Evolutionary conservation across 306 rosid genomes (phyloP).

Genomic region (Arachis hypogaea): DNA sequence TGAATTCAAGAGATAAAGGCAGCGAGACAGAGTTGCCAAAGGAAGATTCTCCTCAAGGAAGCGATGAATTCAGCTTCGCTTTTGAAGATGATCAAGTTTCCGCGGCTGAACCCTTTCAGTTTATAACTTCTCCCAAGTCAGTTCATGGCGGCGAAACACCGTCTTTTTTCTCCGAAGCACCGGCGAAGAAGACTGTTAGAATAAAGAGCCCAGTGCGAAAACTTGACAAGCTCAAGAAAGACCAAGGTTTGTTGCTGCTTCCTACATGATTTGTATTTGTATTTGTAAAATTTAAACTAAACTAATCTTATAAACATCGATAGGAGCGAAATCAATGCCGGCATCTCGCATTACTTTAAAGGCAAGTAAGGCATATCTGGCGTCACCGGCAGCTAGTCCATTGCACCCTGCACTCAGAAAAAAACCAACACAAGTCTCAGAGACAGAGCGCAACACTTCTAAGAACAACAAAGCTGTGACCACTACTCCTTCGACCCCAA

Average conservation of each 20-base stretch:
- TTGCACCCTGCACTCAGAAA: conserved; percentile 42
- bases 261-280: neutral
- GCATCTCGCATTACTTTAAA: conserved; percentile 37
- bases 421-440: conserved; percentile 41
- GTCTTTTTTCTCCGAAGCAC: conserved; percentile 49
- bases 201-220: conserved; percentile 38
- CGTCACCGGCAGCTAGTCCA: conserved; percentile 36
- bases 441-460: conserved; percentile 36
- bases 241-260: conserved; percentile 56
- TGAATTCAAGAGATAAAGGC: conserved; percentile 32
- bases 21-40: conserved; percentile 50
- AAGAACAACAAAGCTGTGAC: conserved; percentile 36
- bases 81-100: conserved; percentile 41
- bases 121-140: conserved; percentile 44
- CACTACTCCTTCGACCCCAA: conserved; percentile 7
- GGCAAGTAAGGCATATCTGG: conserved; percentile 40
- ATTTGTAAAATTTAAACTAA: no score
- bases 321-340: conserved; percentile 39
- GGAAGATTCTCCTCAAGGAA: conserved; percentile 31
- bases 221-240: conserved; percentile 46
- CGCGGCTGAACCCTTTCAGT: conserved; percentile 50
- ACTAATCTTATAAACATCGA: conserved; percentile 13
- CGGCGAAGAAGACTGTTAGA: conserved; percentile 44
- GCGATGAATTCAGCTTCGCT: conserved; percentile 22
- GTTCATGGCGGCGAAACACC: conserved; percentile 38